Base-by-base conservation (phyloP, 345 rosid genomes). In the Moricandia moricandioides region DNA sequence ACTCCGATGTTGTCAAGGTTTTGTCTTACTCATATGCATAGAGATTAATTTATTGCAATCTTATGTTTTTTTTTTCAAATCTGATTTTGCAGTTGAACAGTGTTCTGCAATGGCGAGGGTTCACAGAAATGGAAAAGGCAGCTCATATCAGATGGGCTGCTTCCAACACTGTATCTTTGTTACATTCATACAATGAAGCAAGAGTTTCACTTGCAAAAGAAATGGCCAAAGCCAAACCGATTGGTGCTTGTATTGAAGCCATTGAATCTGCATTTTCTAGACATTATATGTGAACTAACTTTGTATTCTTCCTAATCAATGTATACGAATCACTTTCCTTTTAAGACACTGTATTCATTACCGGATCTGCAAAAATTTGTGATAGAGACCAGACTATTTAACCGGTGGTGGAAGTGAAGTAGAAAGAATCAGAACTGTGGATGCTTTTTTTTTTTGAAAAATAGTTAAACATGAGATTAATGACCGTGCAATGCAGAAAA, bases 1-100 rank as follows among this genome's bases (percentile, higher is more conserved):
- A 82, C 73, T 57, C 88, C 1, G 90, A 88, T 72, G 62, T 85
- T 67, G 62, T 72, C 10, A 84, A 84, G 91, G 89, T 90, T 13
- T 37, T 7, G 1, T 0, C 26, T 61, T 59, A 26, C 14, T 51
- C 7, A 7, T 4, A 6, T 35, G n/a, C 45, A 62, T 16, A 4
- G 16, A 11, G 37, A 58, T 16, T 35, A 17, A 57, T 4, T 12
- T 34, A 16, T 34, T n/a, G 13, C 17, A 34, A 11, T 47, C 33
- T 29, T 67, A 26, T 73, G 21, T 31, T 29, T 2, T 47, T 10
- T 24, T 69, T 8, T 27, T 31, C 0, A 43, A 6, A 12, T 55
- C 7, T 62, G 30, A 1, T 66, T 47, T 11, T 47, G 66, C 87
- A 88, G 96, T 77, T 87, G 31, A 62, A 70, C 49, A 58, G 45